Conservation (phyloP, 2,329 filamentous ascomycete genomes). For the Colletotrichum viniferum region DNA sequence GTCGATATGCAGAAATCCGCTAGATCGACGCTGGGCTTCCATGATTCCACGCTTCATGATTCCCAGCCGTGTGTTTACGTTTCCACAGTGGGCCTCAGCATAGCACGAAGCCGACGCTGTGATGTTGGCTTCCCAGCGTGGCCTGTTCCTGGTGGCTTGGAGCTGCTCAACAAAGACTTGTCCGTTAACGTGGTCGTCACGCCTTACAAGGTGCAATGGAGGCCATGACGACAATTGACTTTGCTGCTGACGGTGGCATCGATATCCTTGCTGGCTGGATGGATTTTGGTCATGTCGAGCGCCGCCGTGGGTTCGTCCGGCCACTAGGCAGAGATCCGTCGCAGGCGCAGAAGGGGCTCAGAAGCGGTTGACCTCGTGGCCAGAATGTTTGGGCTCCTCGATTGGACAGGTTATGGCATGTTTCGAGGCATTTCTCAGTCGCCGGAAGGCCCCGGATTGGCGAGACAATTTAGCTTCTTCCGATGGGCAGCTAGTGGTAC, state of each 20-base stretch:
- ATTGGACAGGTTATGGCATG: background rate
- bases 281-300: background rate
- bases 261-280: background rate
- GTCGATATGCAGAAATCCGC: background rate
- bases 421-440: background rate
- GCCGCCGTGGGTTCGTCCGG: background rate
- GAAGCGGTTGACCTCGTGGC: slow-evolving; percentile 16
- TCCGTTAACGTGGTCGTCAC: background rate
- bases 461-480: background rate
- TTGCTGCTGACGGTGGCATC: background rate
- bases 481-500: background rate
- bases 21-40: background rate
- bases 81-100: background rate
- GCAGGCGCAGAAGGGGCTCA: background rate
- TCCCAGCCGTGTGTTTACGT: background rate
- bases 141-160: background rate
- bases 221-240: background rate
- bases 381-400: background rate
- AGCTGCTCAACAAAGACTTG: background rate
- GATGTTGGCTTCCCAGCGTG: background rate
- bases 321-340: background rate
- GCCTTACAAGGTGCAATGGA: background rate
- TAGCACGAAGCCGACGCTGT: background rate
- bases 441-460: background rate
- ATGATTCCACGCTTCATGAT: background rate